These are phyloP conservation scores for Lichenothelia convexa DNA, from an alignment of 495 filamentous ascomycete species.

Conservation along the genomic window DNA sequence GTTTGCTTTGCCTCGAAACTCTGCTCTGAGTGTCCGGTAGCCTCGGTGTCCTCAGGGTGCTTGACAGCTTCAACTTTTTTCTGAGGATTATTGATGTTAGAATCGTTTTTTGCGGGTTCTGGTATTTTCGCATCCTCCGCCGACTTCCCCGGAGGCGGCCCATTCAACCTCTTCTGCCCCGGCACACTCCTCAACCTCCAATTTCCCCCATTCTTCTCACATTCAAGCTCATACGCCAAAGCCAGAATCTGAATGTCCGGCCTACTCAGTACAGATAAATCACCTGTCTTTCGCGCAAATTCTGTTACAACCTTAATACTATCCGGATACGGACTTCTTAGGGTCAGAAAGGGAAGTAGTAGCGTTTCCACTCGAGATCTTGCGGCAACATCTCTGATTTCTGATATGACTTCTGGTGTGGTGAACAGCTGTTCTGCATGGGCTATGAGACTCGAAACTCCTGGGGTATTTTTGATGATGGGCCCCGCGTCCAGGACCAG, in stretches of 20 bases:
- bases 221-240: slow-evolving; percentile 78
- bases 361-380: slow-evolving; percentile 62
- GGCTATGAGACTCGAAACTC: slow-evolving; percentile 55
- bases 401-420: slow-evolving; percentile 66
- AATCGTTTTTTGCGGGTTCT: background rate
- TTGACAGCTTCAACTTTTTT: background rate
- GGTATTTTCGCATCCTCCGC: background rate
- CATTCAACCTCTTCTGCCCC: slow-evolving; percentile 59
- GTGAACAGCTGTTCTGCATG: slow-evolving; percentile 66
- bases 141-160: slow-evolving; percentile 31
- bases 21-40: background rate
- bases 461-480: slow-evolving; percentile 73
- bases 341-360: slow-evolving; percentile 63
- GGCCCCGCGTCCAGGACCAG: slow-evolving; percentile 83
- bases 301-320: slow-evolving; percentile 65
- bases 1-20: background rate
- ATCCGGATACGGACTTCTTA: slow-evolving; percentile 51
- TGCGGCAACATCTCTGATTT: slow-evolving; percentile 77
- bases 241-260: slow-evolving; percentile 81
- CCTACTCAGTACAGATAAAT: slow-evolving; percentile 66
- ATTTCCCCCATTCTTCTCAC: slow-evolving; percentile 65
- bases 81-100: background rate
- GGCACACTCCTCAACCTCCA: slow-evolving; percentile 64
- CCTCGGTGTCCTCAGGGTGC: background rate
- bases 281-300: slow-evolving; percentile 79